These are phyloP conservation scores for Endoconidiophora polonica DNA, from an alignment of 2,329 filamentous ascomycete genomes.

Conservation along the genomic window DNA sequence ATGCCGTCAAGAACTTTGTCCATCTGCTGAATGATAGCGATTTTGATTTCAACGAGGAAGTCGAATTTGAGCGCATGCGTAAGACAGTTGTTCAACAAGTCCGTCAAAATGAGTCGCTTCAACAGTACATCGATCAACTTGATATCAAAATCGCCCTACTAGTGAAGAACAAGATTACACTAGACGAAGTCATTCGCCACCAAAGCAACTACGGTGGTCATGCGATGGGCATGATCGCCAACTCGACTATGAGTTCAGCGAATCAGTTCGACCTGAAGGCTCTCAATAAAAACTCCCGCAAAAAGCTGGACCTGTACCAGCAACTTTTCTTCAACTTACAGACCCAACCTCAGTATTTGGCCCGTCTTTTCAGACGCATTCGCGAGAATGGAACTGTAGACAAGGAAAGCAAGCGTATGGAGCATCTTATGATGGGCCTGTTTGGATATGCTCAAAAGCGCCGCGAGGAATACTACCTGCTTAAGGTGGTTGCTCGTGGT, in stretches of 20 bases:
- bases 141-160: slow-evolving; percentile 97
- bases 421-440: slow-evolving; percentile 86
- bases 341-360: slow-evolving; percentile 88
- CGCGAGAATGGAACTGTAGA: slow-evolving; percentile 73
- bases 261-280: slow-evolving; percentile 96
- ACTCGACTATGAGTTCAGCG: slow-evolving; percentile 70
- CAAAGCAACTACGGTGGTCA: slow-evolving; percentile 92
- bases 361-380: slow-evolving; percentile 68
- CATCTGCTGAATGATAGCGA: slow-evolving; percentile 95
- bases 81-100: slow-evolving; percentile 97
- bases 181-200: slow-evolving; percentile 93
- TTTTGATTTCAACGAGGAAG: slow-evolving; percentile 96
- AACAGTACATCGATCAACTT: slow-evolving; percentile 95
- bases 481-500: slow-evolving; percentile 72
- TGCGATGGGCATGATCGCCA: slow-evolving; percentile 68
- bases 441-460: slow-evolving; percentile 97
- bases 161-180: slow-evolving; percentile 98
- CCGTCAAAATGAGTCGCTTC: slow-evolving; percentile 87
- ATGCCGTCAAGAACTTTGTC: slow-evolving; percentile 94
- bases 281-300: slow-evolving; percentile 87
- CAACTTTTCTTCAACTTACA: slow-evolving; percentile 95
- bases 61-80: slow-evolving; percentile 86
- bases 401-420: slow-evolving; percentile 82
- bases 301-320: slow-evolving; percentile 92
- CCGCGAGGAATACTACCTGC: slow-evolving; percentile 86